phyloP scores from a whole-genome alignment of 2,329 filamentous ascomycete genomes.

The Cytospora piceicola region DNA sequence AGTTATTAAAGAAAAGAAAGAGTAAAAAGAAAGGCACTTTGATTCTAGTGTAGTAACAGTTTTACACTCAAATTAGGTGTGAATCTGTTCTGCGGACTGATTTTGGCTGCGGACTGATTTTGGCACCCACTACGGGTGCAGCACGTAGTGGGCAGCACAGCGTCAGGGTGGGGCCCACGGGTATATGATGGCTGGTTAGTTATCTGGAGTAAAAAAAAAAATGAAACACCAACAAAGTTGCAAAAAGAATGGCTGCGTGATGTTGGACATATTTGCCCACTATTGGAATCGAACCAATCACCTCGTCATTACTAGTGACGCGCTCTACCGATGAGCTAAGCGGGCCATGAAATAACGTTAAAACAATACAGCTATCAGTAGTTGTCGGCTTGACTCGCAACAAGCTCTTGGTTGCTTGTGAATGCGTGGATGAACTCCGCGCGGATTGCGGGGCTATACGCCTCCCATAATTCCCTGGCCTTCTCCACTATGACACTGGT shows the following conservation, averaged over 20 bases:
- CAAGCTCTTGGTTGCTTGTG: background rate
- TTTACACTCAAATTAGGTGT: too few relatives aligned
- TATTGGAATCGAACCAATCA: constrained; percentile 2
- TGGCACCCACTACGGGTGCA: too few relatives aligned
- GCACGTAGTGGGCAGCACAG: too few relatives aligned
- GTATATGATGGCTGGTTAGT: too few relatives aligned
- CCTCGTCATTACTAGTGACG: constrained; percentile 13
- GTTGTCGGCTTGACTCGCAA: background rate
- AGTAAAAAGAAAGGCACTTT: too few relatives aligned
- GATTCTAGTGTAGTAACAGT: too few relatives aligned
- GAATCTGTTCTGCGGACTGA: too few relatives aligned
- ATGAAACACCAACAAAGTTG: background rate
- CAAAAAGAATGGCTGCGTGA: background rate
- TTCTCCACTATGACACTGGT: background rate
- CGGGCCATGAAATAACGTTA: background rate
- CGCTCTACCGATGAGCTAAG: constrained; percentile 13
- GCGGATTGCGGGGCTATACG: too few relatives aligned
- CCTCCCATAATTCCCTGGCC: background rate
- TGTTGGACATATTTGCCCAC: background rate
- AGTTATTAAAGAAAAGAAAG: too few relatives aligned
- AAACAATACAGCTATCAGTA: background rate
- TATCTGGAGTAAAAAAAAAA: too few relatives aligned
- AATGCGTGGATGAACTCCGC: background rate
- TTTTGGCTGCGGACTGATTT: too few relatives aligned
- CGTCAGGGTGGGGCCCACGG: too few relatives aligned